Percentiles rank a stretch among this genome's conserved stretches.
Conservation (phyloP, 495 filamentous ascomycete genomes). For the Sabuloglossum arenarium region DNA sequence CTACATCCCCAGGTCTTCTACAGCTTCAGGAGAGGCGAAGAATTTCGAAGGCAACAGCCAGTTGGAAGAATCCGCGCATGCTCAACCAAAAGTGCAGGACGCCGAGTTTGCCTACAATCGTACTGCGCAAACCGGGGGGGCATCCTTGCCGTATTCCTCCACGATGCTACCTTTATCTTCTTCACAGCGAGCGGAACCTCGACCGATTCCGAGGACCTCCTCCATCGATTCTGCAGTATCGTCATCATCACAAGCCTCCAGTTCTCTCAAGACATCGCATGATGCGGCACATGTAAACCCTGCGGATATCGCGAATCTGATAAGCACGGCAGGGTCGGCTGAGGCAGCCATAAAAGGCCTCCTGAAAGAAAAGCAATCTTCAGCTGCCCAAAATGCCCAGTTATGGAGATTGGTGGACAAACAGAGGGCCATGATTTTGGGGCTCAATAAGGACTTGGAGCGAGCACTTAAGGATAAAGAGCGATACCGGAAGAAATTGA, state of each 20-base stretch:
- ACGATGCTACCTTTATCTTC: conserved; percentile 11
- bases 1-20: neutral
- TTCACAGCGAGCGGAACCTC: conserved; percentile 13
- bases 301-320: conserved; percentile 49
- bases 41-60: neutral
- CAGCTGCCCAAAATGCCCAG: conserved; percentile 74
- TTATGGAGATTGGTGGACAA: conserved; percentile 93
- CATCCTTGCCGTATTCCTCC: conserved; percentile 14
- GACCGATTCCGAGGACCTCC: conserved; percentile 51
- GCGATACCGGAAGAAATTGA: conserved; percentile 73
- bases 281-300: conserved; percentile 28
- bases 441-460: conserved; percentile 87
- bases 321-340: conserved; percentile 61
- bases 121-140: conserved; percentile 12
- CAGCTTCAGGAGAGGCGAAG: neutral
- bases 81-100: neutral
- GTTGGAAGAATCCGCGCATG: neutral
- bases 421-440: conserved; percentile 79
- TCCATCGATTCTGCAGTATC: conserved; percentile 94
- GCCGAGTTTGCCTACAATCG: neutral
- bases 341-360: conserved; percentile 79
- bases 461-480: conserved; percentile 87
- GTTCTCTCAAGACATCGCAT: conserved; percentile 41
- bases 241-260: conserved; percentile 44
- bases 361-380: conserved; percentile 75